These are phyloP conservation scores for Neurospora discreta DNA, from an alignment of 495 filamentous ascomycete species.

Conservation along the genomic window DNA sequence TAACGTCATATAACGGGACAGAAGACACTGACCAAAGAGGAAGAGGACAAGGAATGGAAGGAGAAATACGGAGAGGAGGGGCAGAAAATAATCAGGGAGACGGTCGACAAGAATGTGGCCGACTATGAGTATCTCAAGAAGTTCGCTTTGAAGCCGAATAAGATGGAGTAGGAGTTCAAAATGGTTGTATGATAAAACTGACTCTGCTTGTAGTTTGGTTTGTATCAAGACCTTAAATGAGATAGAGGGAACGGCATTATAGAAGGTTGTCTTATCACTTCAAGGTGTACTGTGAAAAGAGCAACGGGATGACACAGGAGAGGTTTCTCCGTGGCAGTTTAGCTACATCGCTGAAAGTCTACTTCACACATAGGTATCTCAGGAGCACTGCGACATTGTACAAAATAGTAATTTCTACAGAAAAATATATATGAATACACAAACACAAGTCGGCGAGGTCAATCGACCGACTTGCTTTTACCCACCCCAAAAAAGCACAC, in stretches of 20 bases:
- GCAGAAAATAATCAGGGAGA: constrained; percentile 61
- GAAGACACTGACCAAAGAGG: constrained; percentile 36
- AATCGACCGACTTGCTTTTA: background rate
- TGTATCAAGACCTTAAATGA: background rate
- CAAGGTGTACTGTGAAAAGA: background rate
- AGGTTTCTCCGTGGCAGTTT: background rate
- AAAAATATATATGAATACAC: background rate
- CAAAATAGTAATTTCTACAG: background rate
- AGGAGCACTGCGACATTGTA: background rate
- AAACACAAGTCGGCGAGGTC: background rate
- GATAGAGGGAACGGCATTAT: background rate
- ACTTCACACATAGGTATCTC: background rate
- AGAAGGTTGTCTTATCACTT: background rate
- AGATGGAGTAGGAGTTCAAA: background rate
- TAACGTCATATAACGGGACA: constrained; percentile 3
- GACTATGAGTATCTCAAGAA: constrained; percentile 89
- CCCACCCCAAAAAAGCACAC: background rate
- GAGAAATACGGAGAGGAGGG: constrained; percentile 72
- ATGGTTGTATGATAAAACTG: background rate
- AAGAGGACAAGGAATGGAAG: constrained; percentile 68
- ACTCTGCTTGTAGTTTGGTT: too few relatives aligned
- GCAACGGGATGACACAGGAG: background rate
- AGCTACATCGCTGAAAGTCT: background rate
- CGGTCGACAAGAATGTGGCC: constrained; percentile 66
- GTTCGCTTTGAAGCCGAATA: constrained; percentile 50